phyloP scores from a whole-genome alignment of 2,329 filamentous ascomycete species.

The Aspergillus sergii region DNA sequence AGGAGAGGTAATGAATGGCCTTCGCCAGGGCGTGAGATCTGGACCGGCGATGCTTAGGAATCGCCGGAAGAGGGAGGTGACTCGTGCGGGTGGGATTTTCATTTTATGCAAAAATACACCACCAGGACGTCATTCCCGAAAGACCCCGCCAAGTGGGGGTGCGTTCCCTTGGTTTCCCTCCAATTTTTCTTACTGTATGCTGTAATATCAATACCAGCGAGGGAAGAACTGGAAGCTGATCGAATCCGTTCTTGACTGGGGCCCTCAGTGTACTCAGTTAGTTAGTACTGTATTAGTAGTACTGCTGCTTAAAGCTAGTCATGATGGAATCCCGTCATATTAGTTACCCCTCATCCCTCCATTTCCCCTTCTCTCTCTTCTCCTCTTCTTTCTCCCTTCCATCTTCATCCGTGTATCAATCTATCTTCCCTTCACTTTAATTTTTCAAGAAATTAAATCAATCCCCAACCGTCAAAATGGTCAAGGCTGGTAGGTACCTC shows the following conservation, averaged over 20 bases:
- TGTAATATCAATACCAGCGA: constrained; percentile 1
- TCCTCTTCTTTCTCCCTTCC: constrained; percentile 24
- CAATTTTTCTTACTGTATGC: neutral
- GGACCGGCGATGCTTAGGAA: constrained; percentile 23
- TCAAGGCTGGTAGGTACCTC: constrained; percentile 83
- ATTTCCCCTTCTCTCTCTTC: constrained; percentile 24
- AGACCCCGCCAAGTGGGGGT: constrained; percentile 22
- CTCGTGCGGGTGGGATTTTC: neutral
- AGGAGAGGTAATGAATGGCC: too few species aligned
- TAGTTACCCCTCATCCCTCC: constrained; percentile 17
- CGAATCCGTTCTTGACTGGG: constrained; percentile 7
- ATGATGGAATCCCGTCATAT: neutral
- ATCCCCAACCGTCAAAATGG: constrained; percentile 75
- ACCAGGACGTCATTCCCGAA: constrained; percentile 29
- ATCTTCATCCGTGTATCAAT: constrained; percentile 16
- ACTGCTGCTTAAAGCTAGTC: neutral
- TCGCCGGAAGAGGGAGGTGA: constrained; percentile 10
- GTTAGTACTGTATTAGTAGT: neutral
- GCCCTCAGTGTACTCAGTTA: neutral
- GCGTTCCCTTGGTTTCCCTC: neutral
- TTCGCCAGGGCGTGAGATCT: neutral
- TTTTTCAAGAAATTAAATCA: constrained; percentile 30
- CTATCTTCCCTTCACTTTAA: constrained; percentile 11
- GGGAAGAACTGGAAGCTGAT: constrained; percentile 15
- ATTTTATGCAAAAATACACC: constrained; percentile 7